Evolutionary conservation across 2,329 filamentous ascomycete genomes (phyloP), one percentile per base, ranked within the genome.

Genomic region (Fusarium sp.): DNA sequence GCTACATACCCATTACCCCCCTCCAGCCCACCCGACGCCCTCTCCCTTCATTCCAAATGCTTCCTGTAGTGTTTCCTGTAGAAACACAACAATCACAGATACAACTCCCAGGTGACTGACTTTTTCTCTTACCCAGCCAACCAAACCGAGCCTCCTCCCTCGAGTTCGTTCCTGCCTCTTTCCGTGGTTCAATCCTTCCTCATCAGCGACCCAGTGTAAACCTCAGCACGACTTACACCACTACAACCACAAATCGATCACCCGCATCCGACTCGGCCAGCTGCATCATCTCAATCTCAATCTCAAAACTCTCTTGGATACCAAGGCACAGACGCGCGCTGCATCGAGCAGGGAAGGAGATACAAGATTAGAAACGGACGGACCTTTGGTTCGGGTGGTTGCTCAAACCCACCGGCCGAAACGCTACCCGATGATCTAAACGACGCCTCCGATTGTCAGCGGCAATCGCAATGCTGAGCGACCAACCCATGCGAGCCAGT

Each of bases 401-500:
- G 64, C 73, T 31, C 62, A 70, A 70, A 69, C 58, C 71, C 50
- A 74, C 77, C 69, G 62, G 64, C 65, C 64, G 58, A 63, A 67
- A 66, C 67, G 61, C 67, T 65, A 72, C 73, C 78, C 76, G 62
- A 82, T 82, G 81, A 80, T 77, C 77, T 78, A 67, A 73, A 73
- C 71, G 59, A 69, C 67, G 52, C 63, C 71, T 63, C 60, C 64
- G 64, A 72, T 69, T 70, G 70, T 75, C 70, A 68, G 74, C 75
- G 77, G 77, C 78, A 76, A 79, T 76, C 80, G 78, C 79, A 72
- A 83, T 84, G 82, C 80, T 82, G 75, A 81, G 76, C 75, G 82
- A 85, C 76, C 82, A 86, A 76, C 79, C 84, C 66, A 83, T 85
- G 82, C 86, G 89, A 82, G 85, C 88, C 80, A 91, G 89, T 84